Evolutionary conservation across 2,329 filamentous ascomycete species (phyloP), one percentile per base, ranked within the genome.

Genomic region (Aureobasidium melanogenum): DNA sequence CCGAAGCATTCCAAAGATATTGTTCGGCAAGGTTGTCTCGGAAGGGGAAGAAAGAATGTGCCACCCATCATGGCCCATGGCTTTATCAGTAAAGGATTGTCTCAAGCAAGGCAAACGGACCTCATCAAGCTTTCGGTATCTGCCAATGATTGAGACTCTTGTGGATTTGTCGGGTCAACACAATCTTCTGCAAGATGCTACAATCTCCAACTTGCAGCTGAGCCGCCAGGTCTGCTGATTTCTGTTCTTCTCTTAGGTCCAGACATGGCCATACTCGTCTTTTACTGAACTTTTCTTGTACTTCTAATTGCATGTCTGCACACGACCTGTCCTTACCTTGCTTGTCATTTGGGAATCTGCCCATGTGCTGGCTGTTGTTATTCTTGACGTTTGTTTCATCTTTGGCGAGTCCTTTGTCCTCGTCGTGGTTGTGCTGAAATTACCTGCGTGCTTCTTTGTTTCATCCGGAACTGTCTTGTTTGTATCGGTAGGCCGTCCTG

Each of bases 21-120:
- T 28, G 28, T 39, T 47, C 54, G 54, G 54, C 41, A 58, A 58
- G 43, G 43, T 46, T 58, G 54, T 58, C 54, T 58, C 54, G 54
- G 41, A 30, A 46, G 10, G 39, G 15, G 34, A 46, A 26, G 43
- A 43, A 58, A 58, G 54, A 58, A 47, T 58, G 54, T 44, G 17
- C 32, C 56, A 34, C 46, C 41, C 54, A 47, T 17, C 43, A 38
- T 22, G 19, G 12, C 26, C 36, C 5, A 22, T 34, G 17, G 32
- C 22, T 48, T 43, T 58, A 39, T 48, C 34, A 41, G 17, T 48
- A 15, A 47, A 46, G 36, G 39, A 47, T 47, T 57, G 54, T 22
- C 44, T 2, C 24, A 59, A 48, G 56, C 56, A 59, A 59, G 44
- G 56, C 34, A 26, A 41, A 3, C 6, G 5, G 10, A 39, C 22